Evolutionary conservation across 2,329 filamentous ascomycete genomes (phyloP), one percentile per base, ranked within the genome.

Genomic region (Zymoseptoria pseudotritici): DNA sequence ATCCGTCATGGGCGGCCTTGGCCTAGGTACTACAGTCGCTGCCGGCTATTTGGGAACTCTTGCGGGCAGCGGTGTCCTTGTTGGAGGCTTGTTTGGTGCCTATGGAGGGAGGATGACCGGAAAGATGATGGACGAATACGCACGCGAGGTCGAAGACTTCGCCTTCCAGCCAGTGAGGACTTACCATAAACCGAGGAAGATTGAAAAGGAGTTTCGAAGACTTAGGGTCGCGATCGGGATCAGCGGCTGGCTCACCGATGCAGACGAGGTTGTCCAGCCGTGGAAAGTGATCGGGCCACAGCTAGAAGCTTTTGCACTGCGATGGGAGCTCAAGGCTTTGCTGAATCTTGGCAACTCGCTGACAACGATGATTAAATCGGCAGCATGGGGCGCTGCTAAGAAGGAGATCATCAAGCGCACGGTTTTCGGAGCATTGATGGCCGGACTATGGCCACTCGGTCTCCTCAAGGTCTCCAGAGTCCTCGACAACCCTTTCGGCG

Each of bases 41-140:
- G 90, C 91, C 20, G 86, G 86, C 1, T 85, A 96, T 57, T 78
- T 97, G 0, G 93, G 92, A 10, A 82, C 86, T 19, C 80, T 97
- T 69, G 88, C 91, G 2, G 87, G 92, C 46, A 94, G 88, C 63
- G 84, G 87, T 4, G 83, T 94, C 17, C 79, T 91, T 50, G 87
- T 96, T 29, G 93, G 92, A 17, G 85, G 88, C 46, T 78, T 97
- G 49, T 97, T 97, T 70, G 94, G 94, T 8, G 90, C 94, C n/a
- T 96, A 95, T 71, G 89, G 89, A 51, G 86, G 87, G 1, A 84
- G 87, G 42, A 92, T 96, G 81, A 89, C 89, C 0, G 85, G 86
- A 56, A 87, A 91, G 72, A 90, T 92, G 80, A 89, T 97, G 81
- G 90, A 96, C 65, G 81, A 87, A n/a, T 96, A 95, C 72, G 83